phyloP scores from a whole-genome alignment of 352 stramenopile species.

The Blastocystis sp. region DNA sequence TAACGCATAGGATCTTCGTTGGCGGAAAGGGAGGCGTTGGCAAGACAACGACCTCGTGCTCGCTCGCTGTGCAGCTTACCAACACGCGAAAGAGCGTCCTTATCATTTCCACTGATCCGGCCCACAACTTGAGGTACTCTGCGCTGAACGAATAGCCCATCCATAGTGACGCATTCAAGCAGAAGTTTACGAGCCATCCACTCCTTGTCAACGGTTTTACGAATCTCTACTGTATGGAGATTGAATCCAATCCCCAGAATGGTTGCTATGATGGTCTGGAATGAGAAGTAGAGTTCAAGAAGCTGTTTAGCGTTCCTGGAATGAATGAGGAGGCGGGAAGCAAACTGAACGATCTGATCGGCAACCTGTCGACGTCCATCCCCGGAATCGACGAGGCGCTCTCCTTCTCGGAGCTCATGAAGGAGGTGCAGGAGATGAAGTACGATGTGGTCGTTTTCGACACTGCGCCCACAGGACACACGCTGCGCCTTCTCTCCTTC shows the following conservation, averaged over 20 bases:
- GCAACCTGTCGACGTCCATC: constrained; percentile 92
- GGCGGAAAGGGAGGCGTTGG: constrained; percentile 88
- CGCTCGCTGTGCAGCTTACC: constrained; percentile 86
- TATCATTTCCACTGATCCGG: constrained; percentile 96
- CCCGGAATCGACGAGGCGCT: constrained; percentile 98
- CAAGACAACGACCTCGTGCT: constrained; percentile 96
- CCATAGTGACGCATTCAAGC: constrained; percentile 91
- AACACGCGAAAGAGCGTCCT: constrained; percentile 88
- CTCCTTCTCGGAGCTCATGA: constrained; percentile 97
- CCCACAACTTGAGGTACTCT: constrained; percentile 90
- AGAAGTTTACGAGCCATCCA: constrained; percentile 96
- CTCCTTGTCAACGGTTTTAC: constrained; percentile 93
- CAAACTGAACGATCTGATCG: constrained; percentile 80
- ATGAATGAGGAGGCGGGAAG: constrained; percentile 30
- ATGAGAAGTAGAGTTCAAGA: constrained; percentile 57
- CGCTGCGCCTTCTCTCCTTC: constrained; percentile 90
- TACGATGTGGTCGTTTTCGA: constrained; percentile 97
- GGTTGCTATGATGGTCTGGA: constrained; percentile 5
- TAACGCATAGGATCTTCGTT: constrained; percentile 83
- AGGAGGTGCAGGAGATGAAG: constrained; percentile 90
- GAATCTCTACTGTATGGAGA: constrained; percentile 97
- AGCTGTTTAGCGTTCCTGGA: constrained; percentile 19
- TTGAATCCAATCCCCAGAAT: constrained; percentile 79
- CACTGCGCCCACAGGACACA: constrained; percentile 94
- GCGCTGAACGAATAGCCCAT: not conserved